Evolutionary conservation across 192 early-diverging fungal species (phyloP), one percentile per base, ranked within the genome.

Genomic region (Linnemannia zychae): DNA sequence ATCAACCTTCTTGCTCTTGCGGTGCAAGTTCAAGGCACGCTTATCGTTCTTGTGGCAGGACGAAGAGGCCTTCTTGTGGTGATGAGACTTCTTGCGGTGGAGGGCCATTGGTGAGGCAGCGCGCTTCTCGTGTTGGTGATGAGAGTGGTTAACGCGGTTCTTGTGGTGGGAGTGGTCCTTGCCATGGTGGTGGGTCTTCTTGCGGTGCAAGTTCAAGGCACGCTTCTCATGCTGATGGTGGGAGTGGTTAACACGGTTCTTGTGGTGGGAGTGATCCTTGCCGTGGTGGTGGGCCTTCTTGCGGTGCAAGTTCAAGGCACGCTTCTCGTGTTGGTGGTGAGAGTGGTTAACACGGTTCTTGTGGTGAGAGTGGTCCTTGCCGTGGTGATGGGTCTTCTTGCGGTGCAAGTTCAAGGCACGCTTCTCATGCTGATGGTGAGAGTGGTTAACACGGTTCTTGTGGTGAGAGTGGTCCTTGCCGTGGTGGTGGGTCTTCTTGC

Each of bases 1-100:
- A 16, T 74, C 38, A 33, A 72, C 67, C 50, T 76, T 72, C 67
- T 75, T 75, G 78, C 44, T 66, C 38, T 80, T 69, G 46, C 70
- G 72, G 2, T 44, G 40, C 40, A 44, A 44, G 40, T 44, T 44
- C 40, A 44, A 3, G 9, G 40, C 40, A 44, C 40, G 40, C 40
- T 44, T 44, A 3, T 44, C 40, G 40, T 44, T 44, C 40, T 44
- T 3, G 40, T 44, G 40, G 40, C 40, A 44, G 9, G 40, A 44
- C 9, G 40, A 44, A 44, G 71, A 67, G 47, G 13, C 33, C 69
- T 80, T 69, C 34, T 72, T 48, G 49, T 57, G 24, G 22, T 81
- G 79, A 16, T 11, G 33, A 46, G 22, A n/a, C 36, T 79, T 68
- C 71, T 75, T 81, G 73, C 40, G 67, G 74, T 71, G 80, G 24